Evolutionary conservation across 2,329 filamentous ascomycete species (phyloP), one percentile per base, ranked within the genome.

Genomic region (Metarhizium rileyi): DNA sequence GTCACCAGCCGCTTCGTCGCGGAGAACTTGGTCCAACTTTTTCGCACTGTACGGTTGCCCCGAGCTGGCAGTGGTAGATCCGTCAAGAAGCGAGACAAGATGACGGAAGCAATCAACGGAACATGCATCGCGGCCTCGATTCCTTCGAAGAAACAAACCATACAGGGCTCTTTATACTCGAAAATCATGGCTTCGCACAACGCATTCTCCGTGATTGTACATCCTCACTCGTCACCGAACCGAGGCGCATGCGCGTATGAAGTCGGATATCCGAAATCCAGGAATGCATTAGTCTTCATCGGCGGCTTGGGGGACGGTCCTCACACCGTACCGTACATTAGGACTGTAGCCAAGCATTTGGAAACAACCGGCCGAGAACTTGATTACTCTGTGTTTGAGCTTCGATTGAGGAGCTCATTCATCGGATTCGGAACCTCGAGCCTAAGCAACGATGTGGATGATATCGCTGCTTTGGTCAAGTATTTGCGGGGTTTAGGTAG

Each of bases 271-370:
- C 40, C 56, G 10, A 58, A 65, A 38, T 64, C 70, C 50, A 68
- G 63, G 46, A 80, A 87, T 64, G 81, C 80, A 3, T 65, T 89
- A 48, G 65, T 89, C 52, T 86, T 85, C 67, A 75, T 88, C 54
- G 84, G 83, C 53, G 86, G 86, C 33, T 75, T 90, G 16, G 76
- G 75, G 35, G 86, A 88, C 63, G 84, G 84, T 2, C 78, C 84
- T 51, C 78, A 85, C 54, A 82, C 80, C 0, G 74, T 85, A 8
- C 68, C 73, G 1, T 87, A 85, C 52, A 68, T 73, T 44, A 70
- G 71, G 5, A 60, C 63, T 1, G 64, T 81, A 49, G 73, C 76
- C 14, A 61, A 64, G 36, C 63, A 64, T 45, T 61, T 80, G 4
- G 68, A 70, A 53, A 52, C 64, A 5, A 53, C 63, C 6, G 51